Evolutionary conservation across 768 basidiomycete species (phyloP), one percentile per base, ranked within the genome.

Genomic region (Pleurotus giganteus): DNA sequence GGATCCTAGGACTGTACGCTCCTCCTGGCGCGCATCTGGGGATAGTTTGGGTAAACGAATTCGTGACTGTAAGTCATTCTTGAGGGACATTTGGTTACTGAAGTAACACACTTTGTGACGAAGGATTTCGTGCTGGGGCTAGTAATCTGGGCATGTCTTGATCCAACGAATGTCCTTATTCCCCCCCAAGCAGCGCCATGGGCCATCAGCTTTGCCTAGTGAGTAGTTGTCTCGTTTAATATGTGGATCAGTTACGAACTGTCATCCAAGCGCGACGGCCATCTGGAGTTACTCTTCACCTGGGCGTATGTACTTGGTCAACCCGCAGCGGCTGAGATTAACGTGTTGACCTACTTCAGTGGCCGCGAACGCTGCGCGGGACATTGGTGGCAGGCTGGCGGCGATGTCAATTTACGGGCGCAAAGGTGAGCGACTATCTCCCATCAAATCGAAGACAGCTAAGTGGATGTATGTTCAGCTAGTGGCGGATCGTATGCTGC

Each of bases 301-400:
- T 31, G 77, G 78, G 21, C 66, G 83, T 84, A 61, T 63, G 72
- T 63, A 31, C 47, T 43, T 4, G 12, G 45, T 17, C n/a, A 32
- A 56, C 53, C 24, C 39, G 21, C 15, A 21, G 8, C 15, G 21
- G 11, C 23, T 24, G 15, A 24, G 32, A 19, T 15, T 51, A 8
- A 51, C 43, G 26, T 27, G 24, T 21, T 13, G 41, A 31, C 57
- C 31, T 19, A 43, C 42, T 57, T 7, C 54, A 83, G 79, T 89
- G 42, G 75, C 83, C 12, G 73, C 85, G 29, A 89, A 89, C 66
- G 68, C 83, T 2, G 85, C 86, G 26, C 84, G 87, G 62, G 87
- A 89, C 64, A 26, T 89, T 39, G 87, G 86, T 17, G 83, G 77
- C 3, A 80, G 86, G 13, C 57, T 88, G n/a, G 77, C 79, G 59